phyloP scores from a whole-genome alignment of 2,329 filamentous ascomycete genomes.

The Nemania sp. region DNA sequence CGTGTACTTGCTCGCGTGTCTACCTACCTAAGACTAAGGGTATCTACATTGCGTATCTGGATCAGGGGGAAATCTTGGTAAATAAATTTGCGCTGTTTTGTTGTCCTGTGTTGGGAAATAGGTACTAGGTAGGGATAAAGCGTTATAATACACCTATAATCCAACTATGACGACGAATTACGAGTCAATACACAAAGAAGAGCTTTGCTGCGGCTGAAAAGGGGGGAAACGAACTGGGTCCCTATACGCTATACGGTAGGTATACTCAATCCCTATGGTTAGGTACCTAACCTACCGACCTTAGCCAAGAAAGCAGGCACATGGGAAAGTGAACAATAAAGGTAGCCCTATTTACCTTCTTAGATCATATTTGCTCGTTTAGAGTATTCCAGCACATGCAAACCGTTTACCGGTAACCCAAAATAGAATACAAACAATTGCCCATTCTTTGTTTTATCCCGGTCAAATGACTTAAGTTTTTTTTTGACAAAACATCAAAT shows the following conservation, averaged over 20 bases:
- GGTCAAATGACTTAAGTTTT: not conserved
- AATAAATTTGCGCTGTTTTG: not conserved
- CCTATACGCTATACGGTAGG: not conserved
- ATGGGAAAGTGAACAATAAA: slow-evolving; percentile 2
- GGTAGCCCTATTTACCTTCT: slow-evolving; percentile 2
- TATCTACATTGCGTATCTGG: not conserved
- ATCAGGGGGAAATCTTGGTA: not conserved
- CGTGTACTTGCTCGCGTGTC: not conserved
- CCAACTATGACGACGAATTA: slow-evolving; percentile 30
- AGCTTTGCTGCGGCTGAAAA: slow-evolving; percentile 24
- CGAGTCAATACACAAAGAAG: slow-evolving; percentile 28
- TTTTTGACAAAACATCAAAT: slow-evolving; percentile 1
- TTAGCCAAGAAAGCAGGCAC: slow-evolving; percentile 6
- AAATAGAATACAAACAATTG: not conserved
- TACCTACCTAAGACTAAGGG: not conserved
- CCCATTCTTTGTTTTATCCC: not conserved
- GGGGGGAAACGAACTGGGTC: slow-evolving; percentile 8
- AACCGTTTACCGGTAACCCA: not conserved
- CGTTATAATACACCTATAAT: not conserved
- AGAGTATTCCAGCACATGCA: slow-evolving; percentile 30
- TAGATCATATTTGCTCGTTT: slow-evolving; percentile 15
- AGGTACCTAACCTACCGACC: no score
- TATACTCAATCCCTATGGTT: not conserved
- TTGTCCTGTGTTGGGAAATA: slow-evolving; percentile 1
- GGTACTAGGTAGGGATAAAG: not conserved